phyloP scores from a whole-genome alignment of 441 rosid species.

The Brassica balearica region DNA sequence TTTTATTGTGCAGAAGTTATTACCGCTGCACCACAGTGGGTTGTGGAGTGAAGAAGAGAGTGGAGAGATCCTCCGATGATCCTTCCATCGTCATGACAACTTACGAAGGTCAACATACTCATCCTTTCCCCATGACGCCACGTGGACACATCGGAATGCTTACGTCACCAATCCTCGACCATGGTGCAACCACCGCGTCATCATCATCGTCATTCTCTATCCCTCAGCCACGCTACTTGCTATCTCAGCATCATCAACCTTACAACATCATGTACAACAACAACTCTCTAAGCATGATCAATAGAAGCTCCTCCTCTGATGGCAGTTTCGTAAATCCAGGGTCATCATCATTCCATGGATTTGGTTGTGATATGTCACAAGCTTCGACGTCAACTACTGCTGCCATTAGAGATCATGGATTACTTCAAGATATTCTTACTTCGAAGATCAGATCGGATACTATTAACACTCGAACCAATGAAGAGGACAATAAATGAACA shows the following conservation, averaged over 20 bases:
- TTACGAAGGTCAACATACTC: constrained; percentile 93
- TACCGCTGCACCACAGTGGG: constrained; percentile 93
- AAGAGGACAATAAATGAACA: constrained; percentile 30
- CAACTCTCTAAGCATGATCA: constrained; percentile 46
- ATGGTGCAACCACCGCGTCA: constrained; percentile 42
- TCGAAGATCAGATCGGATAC: constrained; percentile 58
- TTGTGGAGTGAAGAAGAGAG: constrained; percentile 97
- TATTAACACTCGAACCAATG: constrained; percentile 24
- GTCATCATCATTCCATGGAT: constrained; percentile 45
- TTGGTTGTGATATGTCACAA: constrained; percentile 40
- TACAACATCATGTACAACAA: constrained; percentile 30
- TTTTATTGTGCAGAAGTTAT: constrained; percentile 67
- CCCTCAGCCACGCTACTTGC: constrained; percentile 60
- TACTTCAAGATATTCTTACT: constrained; percentile 90
- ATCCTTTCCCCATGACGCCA: constrained; percentile 71
- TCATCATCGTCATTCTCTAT: constrained; percentile 48
- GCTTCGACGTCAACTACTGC: constrained; percentile 41
- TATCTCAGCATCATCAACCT: constrained; percentile 52
- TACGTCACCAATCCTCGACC: constrained; percentile 45
- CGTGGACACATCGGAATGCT: constrained; percentile 66
- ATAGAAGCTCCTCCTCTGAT: constrained; percentile 32
- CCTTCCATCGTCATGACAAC: constrained; percentile 84
- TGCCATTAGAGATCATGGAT: constrained; percentile 65
- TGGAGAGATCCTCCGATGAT: constrained; percentile 93
- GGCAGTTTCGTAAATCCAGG: constrained; percentile 38